These are phyloP conservation scores for Suillus sp. DNA, from an alignment of 768 basidiomycete genomes.

Conservation along the genomic window DNA sequence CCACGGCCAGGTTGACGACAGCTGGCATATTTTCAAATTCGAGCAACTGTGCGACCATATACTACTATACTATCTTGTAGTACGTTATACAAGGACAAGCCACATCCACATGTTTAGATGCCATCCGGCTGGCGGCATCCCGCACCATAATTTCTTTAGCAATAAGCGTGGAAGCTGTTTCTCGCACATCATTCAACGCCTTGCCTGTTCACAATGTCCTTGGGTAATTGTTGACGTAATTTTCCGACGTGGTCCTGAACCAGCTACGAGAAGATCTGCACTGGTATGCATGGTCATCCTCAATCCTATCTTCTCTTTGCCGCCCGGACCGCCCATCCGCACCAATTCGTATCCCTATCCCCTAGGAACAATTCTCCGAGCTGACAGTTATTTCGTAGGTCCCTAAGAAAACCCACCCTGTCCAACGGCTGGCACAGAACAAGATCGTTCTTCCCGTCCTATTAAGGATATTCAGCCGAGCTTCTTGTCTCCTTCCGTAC, in stretches of 20 bases:
- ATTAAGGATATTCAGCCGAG: neutral
- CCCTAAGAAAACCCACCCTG: neutral
- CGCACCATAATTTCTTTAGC: neutral
- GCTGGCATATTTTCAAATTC: conserved; percentile 6
- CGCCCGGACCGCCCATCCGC: neutral
- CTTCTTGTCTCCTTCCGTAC: neutral
- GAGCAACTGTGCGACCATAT: neutral
- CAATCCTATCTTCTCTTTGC: neutral
- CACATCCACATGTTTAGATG: neutral
- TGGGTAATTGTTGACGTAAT: neutral
- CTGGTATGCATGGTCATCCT: neutral
- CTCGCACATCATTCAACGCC: neutral
- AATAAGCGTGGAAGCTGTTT: neutral
- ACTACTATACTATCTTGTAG: neutral
- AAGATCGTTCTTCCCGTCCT: neutral
- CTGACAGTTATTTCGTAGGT: neutral
- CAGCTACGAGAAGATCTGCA: neutral
- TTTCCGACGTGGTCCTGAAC: neutral
- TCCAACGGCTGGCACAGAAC: neutral
- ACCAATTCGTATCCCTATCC: neutral
- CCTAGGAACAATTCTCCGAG: neutral
- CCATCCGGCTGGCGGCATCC: neutral
- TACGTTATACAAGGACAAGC: neutral
- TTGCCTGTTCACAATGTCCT: neutral
- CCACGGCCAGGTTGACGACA: neutral